Evolutionary conservation across 2,329 filamentous ascomycete genomes (phyloP).

Genomic region (Colletotrichum sojae): DNA sequence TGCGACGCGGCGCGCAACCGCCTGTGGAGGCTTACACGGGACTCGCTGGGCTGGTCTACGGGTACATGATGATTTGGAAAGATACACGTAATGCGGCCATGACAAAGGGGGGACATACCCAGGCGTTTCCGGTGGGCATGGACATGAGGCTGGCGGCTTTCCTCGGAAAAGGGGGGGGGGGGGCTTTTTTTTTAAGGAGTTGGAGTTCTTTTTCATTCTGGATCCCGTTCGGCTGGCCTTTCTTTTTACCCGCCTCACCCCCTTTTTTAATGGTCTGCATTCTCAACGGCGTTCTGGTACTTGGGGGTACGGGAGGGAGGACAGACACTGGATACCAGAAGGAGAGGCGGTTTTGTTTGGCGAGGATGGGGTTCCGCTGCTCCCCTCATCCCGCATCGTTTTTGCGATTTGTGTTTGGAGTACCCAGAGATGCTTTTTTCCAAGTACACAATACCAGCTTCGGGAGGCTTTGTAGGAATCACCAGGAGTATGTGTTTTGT

Average conservation of each 20-base stretch:
- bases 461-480: too few relatives aligned
- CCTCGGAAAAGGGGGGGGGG: conserved; percentile 10
- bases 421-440: too few relatives aligned
- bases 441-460: too few relatives aligned
- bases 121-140: conserved; percentile 28
- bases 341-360: too few relatives aligned
- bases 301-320: too few relatives aligned
- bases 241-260: not conserved
- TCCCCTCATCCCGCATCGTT: not conserved
- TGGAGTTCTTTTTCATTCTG: not conserved
- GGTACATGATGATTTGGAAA: conserved; percentile 24
- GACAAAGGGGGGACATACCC: not conserved
- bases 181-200: not conserved
- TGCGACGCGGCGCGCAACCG: conserved; percentile 14
- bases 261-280: conserved; percentile 23
- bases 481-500: too few relatives aligned
- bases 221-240: conserved; percentile 1
- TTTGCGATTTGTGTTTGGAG: not conserved
- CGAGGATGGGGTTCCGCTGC: too few relatives aligned
- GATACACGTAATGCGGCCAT: conserved; percentile 8
- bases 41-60: conserved; percentile 35
- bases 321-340: too few relatives aligned
- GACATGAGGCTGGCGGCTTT: not conserved
- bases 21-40: conserved; percentile 34
- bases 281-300: conserved; percentile 15